Base-by-base conservation (phyloP, 257 asterid species). In the Nicotiana tabacum region DNA sequence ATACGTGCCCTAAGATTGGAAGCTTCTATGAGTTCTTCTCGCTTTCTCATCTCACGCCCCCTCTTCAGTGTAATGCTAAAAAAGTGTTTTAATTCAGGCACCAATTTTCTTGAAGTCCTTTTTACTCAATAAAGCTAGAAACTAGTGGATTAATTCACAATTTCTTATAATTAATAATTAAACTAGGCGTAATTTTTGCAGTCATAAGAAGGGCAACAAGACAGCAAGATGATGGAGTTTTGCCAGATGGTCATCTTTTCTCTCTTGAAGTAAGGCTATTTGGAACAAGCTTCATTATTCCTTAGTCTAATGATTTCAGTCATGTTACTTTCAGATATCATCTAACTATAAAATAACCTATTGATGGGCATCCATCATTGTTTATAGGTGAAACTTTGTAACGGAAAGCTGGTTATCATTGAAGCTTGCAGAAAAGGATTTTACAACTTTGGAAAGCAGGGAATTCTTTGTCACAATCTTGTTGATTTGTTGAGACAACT, bases 11-110 rank as follows among this genome's bases (percentile, higher is more conserved):
- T 64, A 93, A 91, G 89, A 85, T 96, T 60, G 98, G 97, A 70
- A 92, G 93, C 92, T 96, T 96, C 89, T 96, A 96, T 86, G 98
- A 96, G 87, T 96, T 96, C 90, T 96, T 96, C 72, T 96, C 99
- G n/a, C 97, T 96, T 60, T 93, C 98, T 64, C 98, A 96, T 89
- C 97, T 94, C 89, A 92, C 94, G 77, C 98, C 99, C 77, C 99
- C 99, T 78, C 87, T 96, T 82, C 99, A 96, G 82, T 91, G 99
- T 96, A 90, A 83, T 87, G 72, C 76, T 43, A 43, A 43, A 39
- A 7, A 7, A 39, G 46, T 43, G 10, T 0, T 7, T 43, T 43
- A 43, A 9, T 43, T 43, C 3, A 43, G 51, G 0, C 51, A 9
- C 51, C 51, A 2, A 9, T 43, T 24, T 43, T 37, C 12, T 43